phyloP scores from a whole-genome alignment of 2,329 filamentous ascomycete genomes.

The Aspergillus amoenus region DNA sequence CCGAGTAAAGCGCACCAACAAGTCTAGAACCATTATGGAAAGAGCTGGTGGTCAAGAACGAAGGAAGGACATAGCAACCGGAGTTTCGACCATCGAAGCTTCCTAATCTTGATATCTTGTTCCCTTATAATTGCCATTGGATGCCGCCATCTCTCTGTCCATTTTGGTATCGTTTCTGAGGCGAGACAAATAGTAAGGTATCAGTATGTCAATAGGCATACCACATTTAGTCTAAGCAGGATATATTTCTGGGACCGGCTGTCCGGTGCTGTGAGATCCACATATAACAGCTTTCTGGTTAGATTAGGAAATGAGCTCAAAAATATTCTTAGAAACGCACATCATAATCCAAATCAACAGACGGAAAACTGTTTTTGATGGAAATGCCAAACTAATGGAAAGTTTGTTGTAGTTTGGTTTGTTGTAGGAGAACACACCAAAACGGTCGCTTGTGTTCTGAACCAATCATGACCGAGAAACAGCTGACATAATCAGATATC shows the following conservation, averaged over 20 bases:
- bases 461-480: not conserved
- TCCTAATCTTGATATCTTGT: not conserved
- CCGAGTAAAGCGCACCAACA: not conserved
- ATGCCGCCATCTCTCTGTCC: too few relatives aligned
- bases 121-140: not conserved
- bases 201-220: too few relatives aligned
- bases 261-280: not conserved
- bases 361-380: not conserved
- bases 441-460: not conserved
- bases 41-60: not conserved
- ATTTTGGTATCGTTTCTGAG: too few relatives aligned
- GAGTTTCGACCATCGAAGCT: not conserved
- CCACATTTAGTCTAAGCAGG: too few relatives aligned
- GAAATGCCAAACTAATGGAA: not conserved
- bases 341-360: not conserved
- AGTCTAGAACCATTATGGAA: not conserved
- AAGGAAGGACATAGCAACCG: not conserved
- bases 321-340: not conserved
- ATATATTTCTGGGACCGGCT: too few relatives aligned
- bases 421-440: not conserved
- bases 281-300: not conserved
- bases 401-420: not conserved
- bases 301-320: not conserved
- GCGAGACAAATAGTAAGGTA: too few relatives aligned
- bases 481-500: constrained; percentile 7